phyloP scores from a whole-genome alignment of 192 early-diverging fungal genomes.

The Helicostylum pulchrum region DNA sequence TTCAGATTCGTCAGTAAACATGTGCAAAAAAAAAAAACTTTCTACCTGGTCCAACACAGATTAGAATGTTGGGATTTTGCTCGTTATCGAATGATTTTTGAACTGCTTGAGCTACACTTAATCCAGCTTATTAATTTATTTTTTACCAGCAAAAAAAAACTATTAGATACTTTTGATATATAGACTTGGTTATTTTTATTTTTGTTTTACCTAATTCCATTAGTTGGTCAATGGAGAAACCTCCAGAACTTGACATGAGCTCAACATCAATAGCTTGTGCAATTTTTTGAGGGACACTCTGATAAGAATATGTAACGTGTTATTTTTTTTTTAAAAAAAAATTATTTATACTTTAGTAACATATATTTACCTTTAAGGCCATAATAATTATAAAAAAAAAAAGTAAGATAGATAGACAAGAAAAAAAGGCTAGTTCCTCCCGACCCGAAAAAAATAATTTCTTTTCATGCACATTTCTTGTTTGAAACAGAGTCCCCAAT shows the following conservation, averaged over 20 bases:
- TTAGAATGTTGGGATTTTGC: conserved; percentile 50
- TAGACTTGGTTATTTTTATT: neutral
- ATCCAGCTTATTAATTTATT: conserved; percentile 59
- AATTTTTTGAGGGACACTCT: conserved; percentile 59
- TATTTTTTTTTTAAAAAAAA: too few species aligned
- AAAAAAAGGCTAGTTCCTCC: too few species aligned
- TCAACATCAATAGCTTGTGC: conserved; percentile 79
- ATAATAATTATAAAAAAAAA: too few species aligned
- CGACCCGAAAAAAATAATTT: too few species aligned
- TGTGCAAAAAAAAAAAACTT: neutral
- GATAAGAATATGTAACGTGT: neutral
- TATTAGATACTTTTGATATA: neutral
- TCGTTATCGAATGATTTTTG: conserved; percentile 62
- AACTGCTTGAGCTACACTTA: conserved; percentile 87
- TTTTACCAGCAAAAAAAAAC: neutral
- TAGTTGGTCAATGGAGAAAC: conserved; percentile 88
- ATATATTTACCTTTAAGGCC: too few species aligned
- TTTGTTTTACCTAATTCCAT: conserved; percentile 52
- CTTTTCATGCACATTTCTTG: too few species aligned
- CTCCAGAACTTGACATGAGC: conserved; percentile 73
- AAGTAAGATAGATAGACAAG: too few species aligned
- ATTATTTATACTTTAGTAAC: too few species aligned
- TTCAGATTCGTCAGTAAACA: neutral
- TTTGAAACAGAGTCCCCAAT: too few species aligned
- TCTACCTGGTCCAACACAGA: conserved; percentile 71